Conservation (phyloP, 2,329 filamentous ascomycete species). For the Pyrenochaeta sp. region DNA sequence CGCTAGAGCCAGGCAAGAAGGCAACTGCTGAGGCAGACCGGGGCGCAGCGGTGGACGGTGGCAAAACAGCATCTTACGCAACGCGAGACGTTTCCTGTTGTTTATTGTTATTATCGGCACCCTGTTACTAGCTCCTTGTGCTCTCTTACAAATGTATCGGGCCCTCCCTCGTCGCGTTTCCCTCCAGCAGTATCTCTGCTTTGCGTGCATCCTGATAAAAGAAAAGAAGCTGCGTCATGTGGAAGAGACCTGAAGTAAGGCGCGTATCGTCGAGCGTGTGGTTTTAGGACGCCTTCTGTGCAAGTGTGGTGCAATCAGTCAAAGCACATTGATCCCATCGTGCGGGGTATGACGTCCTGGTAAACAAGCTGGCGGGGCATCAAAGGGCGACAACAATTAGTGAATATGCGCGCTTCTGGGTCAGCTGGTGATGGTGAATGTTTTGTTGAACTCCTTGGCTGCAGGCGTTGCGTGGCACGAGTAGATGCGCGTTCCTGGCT, state of each 20-base stretch:
- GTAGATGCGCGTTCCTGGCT: too few species aligned
- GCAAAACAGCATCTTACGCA: not conserved
- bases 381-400: not conserved
- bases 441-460: not conserved
- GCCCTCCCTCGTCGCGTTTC: not conserved
- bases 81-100: not conserved
- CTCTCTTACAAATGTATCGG: not conserved
- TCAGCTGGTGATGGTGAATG: not conserved
- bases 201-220: too few species aligned
- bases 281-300: not conserved
- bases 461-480: not conserved
- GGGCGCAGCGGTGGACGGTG: conserved; percentile 1
- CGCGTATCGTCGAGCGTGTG: not conserved
- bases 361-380: not conserved
- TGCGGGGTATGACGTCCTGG: not conserved
- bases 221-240: too few species aligned
- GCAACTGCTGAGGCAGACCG: conserved; percentile 1
- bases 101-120: not conserved
- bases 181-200: not conserved
- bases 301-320: not conserved
- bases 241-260: not conserved
- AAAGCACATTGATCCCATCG: not conserved
- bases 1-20: not conserved
- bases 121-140: not conserved
- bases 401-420: not conserved